Percentiles rank a stretch among this genome's conserved stretches.
Evolutionary conservation across 805 yeast genomes (phyloP).

Genomic region (Myxozyma nipponensis): DNA sequence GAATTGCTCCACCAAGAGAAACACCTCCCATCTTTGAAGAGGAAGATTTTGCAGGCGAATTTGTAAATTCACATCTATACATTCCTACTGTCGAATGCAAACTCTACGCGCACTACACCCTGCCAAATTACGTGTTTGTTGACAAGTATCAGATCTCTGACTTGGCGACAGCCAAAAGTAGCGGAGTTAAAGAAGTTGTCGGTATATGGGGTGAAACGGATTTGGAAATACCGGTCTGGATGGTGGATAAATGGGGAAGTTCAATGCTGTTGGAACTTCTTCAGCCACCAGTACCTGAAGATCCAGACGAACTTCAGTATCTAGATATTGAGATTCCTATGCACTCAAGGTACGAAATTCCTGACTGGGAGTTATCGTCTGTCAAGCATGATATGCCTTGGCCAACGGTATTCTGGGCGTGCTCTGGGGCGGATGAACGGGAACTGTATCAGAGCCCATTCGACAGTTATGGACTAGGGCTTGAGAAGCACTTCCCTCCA

Average conservation of each 20-base stretch:
- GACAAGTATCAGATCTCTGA: conserved; percentile 52
- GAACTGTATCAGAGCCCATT: conserved; percentile 38
- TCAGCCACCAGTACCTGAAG: conserved; percentile 24
- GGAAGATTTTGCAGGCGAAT: conserved; percentile 17
- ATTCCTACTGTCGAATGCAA: conserved; percentile 38
- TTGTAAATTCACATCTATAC: not conserved
- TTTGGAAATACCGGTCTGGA: conserved; percentile 54
- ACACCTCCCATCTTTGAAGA: conserved; percentile 12
- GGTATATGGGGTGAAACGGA: conserved; percentile 52
- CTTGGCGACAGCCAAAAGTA: conserved; percentile 30
- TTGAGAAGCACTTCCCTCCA: conserved; percentile 46
- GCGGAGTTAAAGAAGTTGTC: conserved; percentile 28
- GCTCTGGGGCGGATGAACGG: conserved; percentile 40
- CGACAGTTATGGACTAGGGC: conserved; percentile 43
- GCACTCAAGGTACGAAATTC: conserved; percentile 52
- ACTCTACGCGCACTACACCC: conserved; percentile 43
- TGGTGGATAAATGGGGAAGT: conserved; percentile 46
- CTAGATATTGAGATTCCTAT: conserved; percentile 41
- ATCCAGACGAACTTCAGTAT: conserved; percentile 12
- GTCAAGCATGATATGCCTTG: conserved; percentile 34
- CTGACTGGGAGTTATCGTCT: conserved; percentile 32
- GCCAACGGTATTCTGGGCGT: conserved; percentile 51
- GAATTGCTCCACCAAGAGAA: conserved; percentile 15
- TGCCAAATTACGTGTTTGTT: conserved; percentile 49
- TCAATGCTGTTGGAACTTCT: conserved; percentile 42